These are phyloP conservation scores for Candida khao-thaluensis DNA, from an alignment of 805 yeast genomes.

Conservation along the genomic window DNA sequence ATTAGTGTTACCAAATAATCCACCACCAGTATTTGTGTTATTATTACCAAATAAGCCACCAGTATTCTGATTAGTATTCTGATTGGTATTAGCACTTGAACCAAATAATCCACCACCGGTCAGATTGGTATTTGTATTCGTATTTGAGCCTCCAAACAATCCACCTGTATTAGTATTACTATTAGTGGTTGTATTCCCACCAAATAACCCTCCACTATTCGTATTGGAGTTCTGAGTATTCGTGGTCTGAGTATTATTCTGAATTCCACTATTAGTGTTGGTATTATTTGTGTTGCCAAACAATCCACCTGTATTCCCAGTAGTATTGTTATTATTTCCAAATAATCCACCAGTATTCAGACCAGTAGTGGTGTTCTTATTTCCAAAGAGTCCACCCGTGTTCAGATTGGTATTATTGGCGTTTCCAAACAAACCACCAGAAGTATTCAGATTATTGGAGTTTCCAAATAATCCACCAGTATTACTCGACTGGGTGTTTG, in stretches of 20 bases:
- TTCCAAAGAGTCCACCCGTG: conserved; percentile 18
- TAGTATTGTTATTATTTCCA: conserved; percentile 16
- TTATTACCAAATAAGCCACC: conserved; percentile 21
- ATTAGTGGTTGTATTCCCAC: conserved; percentile 16
- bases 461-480: conserved; percentile 26
- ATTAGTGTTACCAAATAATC: conserved; percentile 24
- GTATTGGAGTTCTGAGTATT: too few relatives aligned
- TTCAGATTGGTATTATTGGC: conserved; percentile 2
- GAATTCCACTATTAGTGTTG: too few relatives aligned
- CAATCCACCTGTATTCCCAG: conserved; percentile 19
- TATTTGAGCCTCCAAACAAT: conserved; percentile 17
- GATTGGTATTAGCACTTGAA: conserved; percentile 8
- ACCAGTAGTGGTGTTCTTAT: conserved; percentile 6
- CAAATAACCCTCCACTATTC: conserved; percentile 21
- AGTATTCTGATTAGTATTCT: conserved; percentile 4
- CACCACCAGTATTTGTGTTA: conserved; percentile 16
- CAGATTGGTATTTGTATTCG: neutral
- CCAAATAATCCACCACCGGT: conserved; percentile 24
- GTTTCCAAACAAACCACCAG: conserved; percentile 22
- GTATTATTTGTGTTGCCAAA: conserved; percentile 19
- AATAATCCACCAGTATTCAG: conserved; percentile 20
- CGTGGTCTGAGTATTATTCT: too few relatives aligned
- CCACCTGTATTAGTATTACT: conserved; percentile 17
- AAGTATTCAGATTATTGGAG: neutral
- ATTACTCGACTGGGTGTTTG: conserved; percentile 9